phyloP scores from a whole-genome alignment of 352 stramenopile species.

The Hyaloperonospora brassicae region DNA sequence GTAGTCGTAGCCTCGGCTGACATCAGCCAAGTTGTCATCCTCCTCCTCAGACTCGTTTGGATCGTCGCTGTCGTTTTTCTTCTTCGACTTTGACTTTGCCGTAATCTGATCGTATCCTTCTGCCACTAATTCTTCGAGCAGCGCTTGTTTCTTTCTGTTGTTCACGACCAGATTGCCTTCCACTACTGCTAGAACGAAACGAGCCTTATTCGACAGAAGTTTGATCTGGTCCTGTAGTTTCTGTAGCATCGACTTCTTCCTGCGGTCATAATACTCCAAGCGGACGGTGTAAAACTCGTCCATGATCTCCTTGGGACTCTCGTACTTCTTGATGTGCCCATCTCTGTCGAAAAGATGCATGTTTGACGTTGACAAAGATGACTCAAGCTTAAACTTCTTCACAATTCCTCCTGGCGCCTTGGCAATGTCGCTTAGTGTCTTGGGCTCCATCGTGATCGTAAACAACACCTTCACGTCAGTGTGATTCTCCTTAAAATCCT shows the following conservation, averaged over 20 bases:
- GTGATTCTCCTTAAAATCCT: constrained; percentile 90
- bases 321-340: constrained; percentile 91
- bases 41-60: constrained; percentile 50
- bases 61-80: constrained; percentile 44
- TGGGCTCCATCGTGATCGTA: constrained; percentile 71
- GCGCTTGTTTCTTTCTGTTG: constrained; percentile 89
- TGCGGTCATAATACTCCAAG: constrained; percentile 87
- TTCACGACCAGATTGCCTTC: constrained; percentile 89
- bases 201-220: constrained; percentile 90
- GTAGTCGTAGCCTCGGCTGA: constrained; percentile 88
- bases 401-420: constrained; percentile 72
- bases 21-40: constrained; percentile 29
- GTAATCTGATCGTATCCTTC: constrained; percentile 86
- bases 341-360: constrained; percentile 94
- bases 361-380: constrained; percentile 91
- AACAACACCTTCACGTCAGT: constrained; percentile 91
- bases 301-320: constrained; percentile 87
- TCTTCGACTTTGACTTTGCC: constrained; percentile 31
- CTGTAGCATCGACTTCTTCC: constrained; percentile 85
- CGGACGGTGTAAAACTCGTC: constrained; percentile 91
- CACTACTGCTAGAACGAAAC: constrained; percentile 93
- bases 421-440: constrained; percentile 60
- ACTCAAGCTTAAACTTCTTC: constrained; percentile 95
- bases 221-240: constrained; percentile 88
- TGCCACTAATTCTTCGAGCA: constrained; percentile 81